A percentile compares a stretch with the other conserved stretches of the same genome.
These are phyloP conservation scores for Truncatella angustata DNA, from an alignment of 2,329 filamentous ascomycete genomes.

Conservation along the genomic window DNA sequence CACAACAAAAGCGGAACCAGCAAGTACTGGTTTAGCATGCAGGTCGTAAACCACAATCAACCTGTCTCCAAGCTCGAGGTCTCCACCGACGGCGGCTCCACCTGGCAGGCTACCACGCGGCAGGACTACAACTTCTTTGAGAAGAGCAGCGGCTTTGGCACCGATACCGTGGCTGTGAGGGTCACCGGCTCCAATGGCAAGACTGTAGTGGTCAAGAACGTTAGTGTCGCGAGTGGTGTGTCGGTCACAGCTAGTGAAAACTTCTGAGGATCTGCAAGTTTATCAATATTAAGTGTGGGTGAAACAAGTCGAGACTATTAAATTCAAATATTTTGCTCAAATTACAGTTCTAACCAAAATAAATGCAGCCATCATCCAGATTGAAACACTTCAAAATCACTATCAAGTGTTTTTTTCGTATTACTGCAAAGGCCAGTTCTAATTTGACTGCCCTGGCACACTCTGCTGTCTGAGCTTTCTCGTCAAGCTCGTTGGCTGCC, in stretches of 20 bases:
- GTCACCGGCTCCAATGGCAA: constrained; percentile 53
- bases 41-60: constrained; percentile 63
- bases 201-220: constrained; percentile 48
- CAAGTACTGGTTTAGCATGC: constrained; percentile 50
- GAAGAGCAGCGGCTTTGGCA: constrained; percentile 55
- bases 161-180: constrained; percentile 50
- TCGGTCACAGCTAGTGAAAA: constrained; percentile 19
- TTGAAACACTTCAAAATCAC: too few relatives aligned
- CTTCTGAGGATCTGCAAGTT: too few relatives aligned
- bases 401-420: too few relatives aligned
- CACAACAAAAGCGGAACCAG: constrained; percentile 45
- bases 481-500: too few relatives aligned
- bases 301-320: too few relatives aligned
- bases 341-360: too few relatives aligned
- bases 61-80: constrained; percentile 57
- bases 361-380: too few relatives aligned
- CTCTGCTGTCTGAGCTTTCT: too few relatives aligned
- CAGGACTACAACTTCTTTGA: constrained; percentile 62
- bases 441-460: too few relatives aligned
- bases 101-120: constrained; percentile 56
- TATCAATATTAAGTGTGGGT: too few relatives aligned
- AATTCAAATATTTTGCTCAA: too few relatives aligned
- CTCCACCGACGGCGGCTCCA: constrained; percentile 56
- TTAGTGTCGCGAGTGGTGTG: constrained; percentile 36
- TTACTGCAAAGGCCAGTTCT: too few relatives aligned